Conservation (phyloP, 164 flowering plant species). For the Vitis rotundifolia region DNA sequence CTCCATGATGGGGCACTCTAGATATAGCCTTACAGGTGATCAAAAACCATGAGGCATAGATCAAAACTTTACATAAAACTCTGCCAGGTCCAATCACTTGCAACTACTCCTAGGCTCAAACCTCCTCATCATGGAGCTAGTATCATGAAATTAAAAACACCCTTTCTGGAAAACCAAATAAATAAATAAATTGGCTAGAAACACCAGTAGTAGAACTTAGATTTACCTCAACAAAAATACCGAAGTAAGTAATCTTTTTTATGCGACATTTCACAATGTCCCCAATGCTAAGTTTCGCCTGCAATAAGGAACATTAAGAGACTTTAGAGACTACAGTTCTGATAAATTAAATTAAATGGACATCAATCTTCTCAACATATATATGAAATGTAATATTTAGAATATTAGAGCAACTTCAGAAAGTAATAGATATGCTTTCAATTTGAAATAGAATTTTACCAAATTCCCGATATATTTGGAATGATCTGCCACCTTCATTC, state of each 20-base stretch:
- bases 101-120: not conserved
- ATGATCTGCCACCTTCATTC: too few species aligned
- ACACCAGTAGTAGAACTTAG: not conserved
- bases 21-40: not conserved
- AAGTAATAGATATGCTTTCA: not conserved
- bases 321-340: not conserved
- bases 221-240: conserved; percentile 88
- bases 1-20: not conserved
- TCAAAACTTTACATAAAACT: not conserved
- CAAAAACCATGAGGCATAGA: not conserved
- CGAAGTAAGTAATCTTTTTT: conserved; percentile 83
- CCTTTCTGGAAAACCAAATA: not conserved
- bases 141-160: not conserved
- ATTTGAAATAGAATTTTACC: too few species aligned
- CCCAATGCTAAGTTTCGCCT: conserved; percentile 81
- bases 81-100: not conserved
- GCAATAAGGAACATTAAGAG: conserved; percentile 24
- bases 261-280: conserved; percentile 86
- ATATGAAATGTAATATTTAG: too few species aligned
- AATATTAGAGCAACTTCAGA: not conserved
- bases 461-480: too few species aligned
- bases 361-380: not conserved
- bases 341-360: not conserved
- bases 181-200: not conserved
- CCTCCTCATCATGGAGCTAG: not conserved